Percentiles rank a stretch among this genome's conserved stretches.
These are phyloP conservation scores for Trichodelitschia bisporula DNA, from an alignment of 495 filamentous ascomycete species.

Conservation along the genomic window DNA sequence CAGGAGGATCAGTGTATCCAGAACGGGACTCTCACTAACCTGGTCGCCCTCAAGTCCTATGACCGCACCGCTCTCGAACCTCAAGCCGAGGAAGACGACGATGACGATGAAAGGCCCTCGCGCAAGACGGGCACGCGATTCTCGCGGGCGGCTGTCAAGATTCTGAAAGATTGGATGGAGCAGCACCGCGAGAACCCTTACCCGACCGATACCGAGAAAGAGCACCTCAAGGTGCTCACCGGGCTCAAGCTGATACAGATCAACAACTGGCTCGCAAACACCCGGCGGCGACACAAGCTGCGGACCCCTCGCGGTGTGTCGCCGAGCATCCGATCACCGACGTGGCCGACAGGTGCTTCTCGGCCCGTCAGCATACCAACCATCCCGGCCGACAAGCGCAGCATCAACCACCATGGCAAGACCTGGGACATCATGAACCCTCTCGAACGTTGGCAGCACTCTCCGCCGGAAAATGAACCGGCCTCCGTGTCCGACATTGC, in stretches of 20 bases:
- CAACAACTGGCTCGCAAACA: slow-evolving; percentile 71
- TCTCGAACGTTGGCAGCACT: slow-evolving; percentile 65
- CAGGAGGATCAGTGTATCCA: slow-evolving; percentile 22
- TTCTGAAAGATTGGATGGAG: slow-evolving; percentile 55
- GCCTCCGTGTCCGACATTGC: slow-evolving; percentile 58
- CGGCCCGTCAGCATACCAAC: slow-evolving; percentile 38
- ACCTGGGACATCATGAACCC: slow-evolving; percentile 42
- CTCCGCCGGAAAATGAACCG: slow-evolving; percentile 70
- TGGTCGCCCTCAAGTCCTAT: slow-evolving; percentile 9
- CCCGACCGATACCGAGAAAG: slow-evolving; percentile 58
- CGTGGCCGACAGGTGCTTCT: not conserved
- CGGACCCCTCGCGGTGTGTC: slow-evolving; percentile 18
- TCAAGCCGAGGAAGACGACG: slow-evolving; percentile 4
- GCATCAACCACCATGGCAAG: slow-evolving; percentile 3
- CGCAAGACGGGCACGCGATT: slow-evolving; percentile 34
- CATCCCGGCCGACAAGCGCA: not conserved
- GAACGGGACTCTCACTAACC: slow-evolving; percentile 16
- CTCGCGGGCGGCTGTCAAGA: slow-evolving; percentile 43
- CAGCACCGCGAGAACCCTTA: slow-evolving; percentile 56
- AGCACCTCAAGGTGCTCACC: slow-evolving; percentile 41
- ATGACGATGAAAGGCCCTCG: slow-evolving; percentile 7
- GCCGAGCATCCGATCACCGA: slow-evolving; percentile 11
- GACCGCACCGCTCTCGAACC: not conserved
- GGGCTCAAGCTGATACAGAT: slow-evolving; percentile 56
- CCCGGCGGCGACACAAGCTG: slow-evolving; percentile 51